Conservation (phyloP, 495 filamentous ascomycete species). For the Podospora conica region DNA sequence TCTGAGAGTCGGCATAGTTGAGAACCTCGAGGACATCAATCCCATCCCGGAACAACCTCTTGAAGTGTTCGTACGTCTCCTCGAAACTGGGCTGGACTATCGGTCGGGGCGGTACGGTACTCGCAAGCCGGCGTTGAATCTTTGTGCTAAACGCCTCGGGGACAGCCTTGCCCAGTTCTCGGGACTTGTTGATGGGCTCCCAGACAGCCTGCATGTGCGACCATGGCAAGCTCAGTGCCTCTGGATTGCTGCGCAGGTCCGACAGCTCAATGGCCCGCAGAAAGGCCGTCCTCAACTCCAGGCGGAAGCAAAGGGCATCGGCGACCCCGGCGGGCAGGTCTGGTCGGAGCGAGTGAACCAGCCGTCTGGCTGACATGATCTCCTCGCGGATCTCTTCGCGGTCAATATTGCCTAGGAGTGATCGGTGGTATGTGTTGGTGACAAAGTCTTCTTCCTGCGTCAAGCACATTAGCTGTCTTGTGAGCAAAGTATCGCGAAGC, state of each 20-base stretch:
- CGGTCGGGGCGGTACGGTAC: conserved; percentile 85
- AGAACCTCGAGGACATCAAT: conserved; percentile 63
- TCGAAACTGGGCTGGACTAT: conserved; percentile 71
- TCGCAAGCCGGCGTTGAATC: conserved; percentile 81
- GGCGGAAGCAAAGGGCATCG: conserved; percentile 54
- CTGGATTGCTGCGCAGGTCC: conserved; percentile 35
- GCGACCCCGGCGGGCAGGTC: conserved; percentile 46
- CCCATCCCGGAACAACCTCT: conserved; percentile 65
- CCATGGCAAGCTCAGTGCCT: conserved; percentile 43
- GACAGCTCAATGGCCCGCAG: conserved; percentile 46
- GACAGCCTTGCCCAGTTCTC: conserved; percentile 57
- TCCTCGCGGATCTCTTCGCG: conserved; percentile 49
- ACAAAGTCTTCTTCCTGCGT: conserved; percentile 93
- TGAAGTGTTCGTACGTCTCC: conserved; percentile 64
- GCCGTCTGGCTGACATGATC: conserved; percentile 53
- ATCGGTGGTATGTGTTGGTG: conserved; percentile 77
- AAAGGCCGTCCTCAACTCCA: conserved; percentile 60
- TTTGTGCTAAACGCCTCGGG: conserved; percentile 80
- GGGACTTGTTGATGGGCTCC: conserved; percentile 48
- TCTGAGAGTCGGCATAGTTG: conserved; percentile 60
- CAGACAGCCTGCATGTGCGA: conserved; percentile 41
- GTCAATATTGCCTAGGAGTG: conserved; percentile 60
- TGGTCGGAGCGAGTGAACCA: conserved; percentile 43
- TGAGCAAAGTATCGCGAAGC: neutral
- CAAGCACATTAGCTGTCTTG: conserved; percentile 19